phyloP scores from a whole-genome alignment of 2,329 filamentous ascomycete species.

The Ascochyta viciae-villosae region DNA sequence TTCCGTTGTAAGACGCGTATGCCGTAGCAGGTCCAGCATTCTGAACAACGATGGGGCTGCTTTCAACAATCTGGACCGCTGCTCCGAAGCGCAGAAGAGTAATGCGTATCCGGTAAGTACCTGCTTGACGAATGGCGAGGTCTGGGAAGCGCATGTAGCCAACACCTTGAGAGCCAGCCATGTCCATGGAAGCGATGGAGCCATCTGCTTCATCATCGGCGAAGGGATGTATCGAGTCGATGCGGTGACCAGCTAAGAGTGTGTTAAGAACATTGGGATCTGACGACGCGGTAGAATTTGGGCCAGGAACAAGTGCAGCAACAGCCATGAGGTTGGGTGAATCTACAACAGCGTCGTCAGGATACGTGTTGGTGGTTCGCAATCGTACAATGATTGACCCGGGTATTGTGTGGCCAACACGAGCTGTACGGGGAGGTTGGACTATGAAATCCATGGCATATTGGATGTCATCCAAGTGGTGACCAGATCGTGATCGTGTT shows the following conservation, averaged over 20 bases:
- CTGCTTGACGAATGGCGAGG: slow-evolving; percentile 45
- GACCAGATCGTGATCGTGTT: slow-evolving; percentile 35
- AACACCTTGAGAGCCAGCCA: slow-evolving; percentile 44
- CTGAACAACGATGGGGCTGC: slow-evolving; percentile 44
- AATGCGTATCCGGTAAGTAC: slow-evolving; percentile 48
- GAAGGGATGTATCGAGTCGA: slow-evolving; percentile 47
- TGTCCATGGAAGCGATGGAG: slow-evolving; percentile 46
- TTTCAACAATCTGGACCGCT: slow-evolving; percentile 44
- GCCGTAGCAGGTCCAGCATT: slow-evolving; percentile 27
- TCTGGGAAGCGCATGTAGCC: slow-evolving; percentile 49
- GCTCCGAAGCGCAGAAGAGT: slow-evolving; percentile 45
- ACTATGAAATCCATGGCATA: slow-evolving; percentile 51
- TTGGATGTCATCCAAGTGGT: slow-evolving; percentile 37
- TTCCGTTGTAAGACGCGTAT: slow-evolving; percentile 39
- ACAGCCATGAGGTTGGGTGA: slow-evolving; percentile 45
- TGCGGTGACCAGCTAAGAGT: slow-evolving; percentile 40
- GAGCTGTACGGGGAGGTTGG: slow-evolving; percentile 45
- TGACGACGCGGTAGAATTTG: slow-evolving; percentile 35
- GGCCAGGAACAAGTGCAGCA: slow-evolving; percentile 40
- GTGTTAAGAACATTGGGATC: slow-evolving; percentile 40
- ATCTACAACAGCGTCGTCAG: slow-evolving; percentile 42
- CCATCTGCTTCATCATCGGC: slow-evolving; percentile 47
- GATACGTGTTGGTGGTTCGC: slow-evolving; percentile 39
- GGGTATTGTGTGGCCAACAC: slow-evolving; percentile 40
- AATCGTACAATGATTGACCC: slow-evolving; percentile 46